Conservation (phyloP, 805 yeast species). For the Saturnispora sanitii region DNA sequence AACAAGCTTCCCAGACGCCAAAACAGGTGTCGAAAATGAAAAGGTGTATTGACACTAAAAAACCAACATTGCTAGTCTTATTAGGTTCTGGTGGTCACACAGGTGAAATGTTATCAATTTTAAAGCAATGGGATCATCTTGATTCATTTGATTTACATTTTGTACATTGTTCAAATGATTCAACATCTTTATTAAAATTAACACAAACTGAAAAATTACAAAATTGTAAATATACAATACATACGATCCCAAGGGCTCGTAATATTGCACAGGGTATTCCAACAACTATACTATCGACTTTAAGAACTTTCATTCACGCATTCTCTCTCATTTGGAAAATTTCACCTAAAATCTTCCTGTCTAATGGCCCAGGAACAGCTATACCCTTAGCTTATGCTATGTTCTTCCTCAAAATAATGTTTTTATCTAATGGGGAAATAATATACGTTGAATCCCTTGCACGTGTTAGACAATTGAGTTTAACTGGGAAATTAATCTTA, state of each 20-base stretch:
- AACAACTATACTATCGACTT: conserved; percentile 26
- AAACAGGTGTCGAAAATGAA: neutral
- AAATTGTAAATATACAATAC: conserved; percentile 15
- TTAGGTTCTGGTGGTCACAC: conserved; percentile 97
- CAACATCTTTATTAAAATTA: conserved; percentile 34
- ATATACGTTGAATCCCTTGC: conserved; percentile 84
- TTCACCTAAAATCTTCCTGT: conserved; percentile 27
- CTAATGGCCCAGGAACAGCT: conserved; percentile 79
- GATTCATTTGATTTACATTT: conserved; percentile 21
- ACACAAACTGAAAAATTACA: conserved; percentile 26
- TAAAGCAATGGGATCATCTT: conserved; percentile 30
- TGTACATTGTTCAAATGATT: conserved; percentile 36
- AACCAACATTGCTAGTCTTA: conserved; percentile 30
- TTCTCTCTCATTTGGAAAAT: conserved; percentile 8
- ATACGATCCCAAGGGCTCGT: conserved; percentile 28
- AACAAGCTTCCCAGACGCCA: neutral
- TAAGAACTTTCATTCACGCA: conserved; percentile 24
- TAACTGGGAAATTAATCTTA: conserved; percentile 63
- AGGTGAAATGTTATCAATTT: conserved; percentile 81
- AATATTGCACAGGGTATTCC: conserved; percentile 30
- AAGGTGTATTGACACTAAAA: neutral
- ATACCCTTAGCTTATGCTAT: conserved; percentile 57
- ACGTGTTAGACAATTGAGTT: conserved; percentile 61
- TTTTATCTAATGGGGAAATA: conserved; percentile 42
- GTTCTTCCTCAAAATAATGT: conserved; percentile 41